Conservation (phyloP, 768 basidiomycete species). For the Fibroporia radiculosa region DNA sequence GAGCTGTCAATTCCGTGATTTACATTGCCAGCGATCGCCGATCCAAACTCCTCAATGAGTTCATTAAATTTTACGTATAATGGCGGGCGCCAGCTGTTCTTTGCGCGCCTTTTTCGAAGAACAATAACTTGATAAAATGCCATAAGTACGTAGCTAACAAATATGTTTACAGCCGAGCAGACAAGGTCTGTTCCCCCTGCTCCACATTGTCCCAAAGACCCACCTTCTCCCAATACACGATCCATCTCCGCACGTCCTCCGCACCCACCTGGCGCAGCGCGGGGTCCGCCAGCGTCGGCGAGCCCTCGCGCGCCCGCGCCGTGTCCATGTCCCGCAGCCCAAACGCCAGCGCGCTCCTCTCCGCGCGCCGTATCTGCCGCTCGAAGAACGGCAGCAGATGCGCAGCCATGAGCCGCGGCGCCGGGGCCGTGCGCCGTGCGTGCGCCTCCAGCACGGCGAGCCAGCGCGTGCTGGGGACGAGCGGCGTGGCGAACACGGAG, state of each 20-base stretch:
- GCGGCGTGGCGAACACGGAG: conserved; percentile 11
- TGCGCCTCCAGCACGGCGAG: not conserved
- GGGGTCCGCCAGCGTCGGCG: not conserved
- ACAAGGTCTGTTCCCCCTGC: too few species aligned
- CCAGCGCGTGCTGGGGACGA: conserved; percentile 22
- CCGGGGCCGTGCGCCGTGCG: not conserved
- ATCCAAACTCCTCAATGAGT: too few species aligned
- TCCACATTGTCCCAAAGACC: too few species aligned
- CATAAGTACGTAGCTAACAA: too few species aligned
- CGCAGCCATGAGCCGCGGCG: too few species aligned
- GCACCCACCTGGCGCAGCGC: not conserved
- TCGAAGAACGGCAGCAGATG: not conserved
- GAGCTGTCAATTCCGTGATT: too few species aligned
- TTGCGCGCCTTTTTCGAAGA: too few species aligned
- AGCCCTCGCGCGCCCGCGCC: not conserved
- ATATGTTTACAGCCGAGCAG: too few species aligned
- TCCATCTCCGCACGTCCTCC: conserved; percentile 25
- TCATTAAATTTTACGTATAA: too few species aligned
- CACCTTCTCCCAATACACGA: conserved; percentile 25
- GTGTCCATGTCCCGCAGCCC: not conserved
- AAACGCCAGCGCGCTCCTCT: not conserved
- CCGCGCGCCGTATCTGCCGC: not conserved
- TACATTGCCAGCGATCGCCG: too few species aligned
- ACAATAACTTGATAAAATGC: too few species aligned
- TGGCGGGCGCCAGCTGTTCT: too few species aligned